These are phyloP conservation scores for Tricladium varicosporioides DNA, from an alignment of 2,329 filamentous ascomycete genomes.

Conservation along the genomic window DNA sequence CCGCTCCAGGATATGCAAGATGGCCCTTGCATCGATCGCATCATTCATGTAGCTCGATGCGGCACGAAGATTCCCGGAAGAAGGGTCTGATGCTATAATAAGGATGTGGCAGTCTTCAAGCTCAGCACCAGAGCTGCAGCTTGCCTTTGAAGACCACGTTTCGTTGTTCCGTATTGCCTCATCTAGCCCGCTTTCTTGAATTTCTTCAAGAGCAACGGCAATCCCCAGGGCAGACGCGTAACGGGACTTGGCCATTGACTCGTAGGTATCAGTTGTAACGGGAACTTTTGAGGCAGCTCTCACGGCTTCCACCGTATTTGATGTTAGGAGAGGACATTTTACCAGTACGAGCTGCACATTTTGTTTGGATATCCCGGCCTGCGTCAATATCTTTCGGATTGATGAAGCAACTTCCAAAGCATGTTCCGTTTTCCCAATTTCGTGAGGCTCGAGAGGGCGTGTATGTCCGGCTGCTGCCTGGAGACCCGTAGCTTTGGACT, in stretches of 20 bases:
- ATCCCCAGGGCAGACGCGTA: constrained; percentile 35
- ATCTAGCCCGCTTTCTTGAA: constrained; percentile 21
- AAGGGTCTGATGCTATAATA: constrained; percentile 28
- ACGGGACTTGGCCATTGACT: constrained; percentile 35
- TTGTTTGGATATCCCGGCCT: constrained; percentile 16
- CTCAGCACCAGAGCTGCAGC: constrained; percentile 35
- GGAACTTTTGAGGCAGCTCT: constrained; percentile 22
- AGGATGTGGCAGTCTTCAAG: constrained; percentile 35
- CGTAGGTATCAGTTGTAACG: constrained; percentile 33
- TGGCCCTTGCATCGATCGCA: constrained; percentile 29
- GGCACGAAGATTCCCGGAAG: constrained; percentile 19
- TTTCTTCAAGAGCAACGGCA: constrained; percentile 29
- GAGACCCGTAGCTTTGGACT: constrained; percentile 22
- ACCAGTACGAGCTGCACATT: constrained; percentile 31
- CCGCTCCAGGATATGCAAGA: constrained; percentile 20
- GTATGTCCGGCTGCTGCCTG: constrained; percentile 31
- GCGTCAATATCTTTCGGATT: constrained; percentile 22
- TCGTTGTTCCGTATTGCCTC: constrained; percentile 20
- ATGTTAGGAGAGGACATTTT: constrained; percentile 34
- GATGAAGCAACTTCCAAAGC: constrained; percentile 24
- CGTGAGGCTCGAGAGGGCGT: constrained; percentile 27
- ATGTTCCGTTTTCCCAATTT: constrained; percentile 33
- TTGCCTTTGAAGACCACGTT: constrained; percentile 32
- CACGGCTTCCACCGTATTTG: constrained; percentile 28
- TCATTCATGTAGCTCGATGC: constrained; percentile 30